Percentiles rank a stretch among this genome's conserved stretches.
phyloP scores from a whole-genome alignment of 257 asterid species.

The Cordia subcordata region DNA sequence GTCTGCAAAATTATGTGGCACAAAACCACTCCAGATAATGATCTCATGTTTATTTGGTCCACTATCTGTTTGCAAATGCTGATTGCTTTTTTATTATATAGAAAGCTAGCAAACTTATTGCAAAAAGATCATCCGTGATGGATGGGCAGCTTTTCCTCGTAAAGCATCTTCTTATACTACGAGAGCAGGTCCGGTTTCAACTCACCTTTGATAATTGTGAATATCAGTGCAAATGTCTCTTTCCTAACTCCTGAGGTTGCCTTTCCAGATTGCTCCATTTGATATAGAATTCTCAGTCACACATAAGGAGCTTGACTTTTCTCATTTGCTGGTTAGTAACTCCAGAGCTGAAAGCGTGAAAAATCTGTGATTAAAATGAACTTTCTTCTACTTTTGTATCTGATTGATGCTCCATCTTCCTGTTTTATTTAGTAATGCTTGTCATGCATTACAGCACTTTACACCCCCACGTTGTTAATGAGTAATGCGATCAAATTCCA shows the following conservation, averaged over 20 bases:
- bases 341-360: constrained; percentile 11
- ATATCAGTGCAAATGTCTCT: background rate
- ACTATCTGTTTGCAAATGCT: constrained; percentile 9
- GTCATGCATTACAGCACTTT: background rate
- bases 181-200: constrained; percentile 74
- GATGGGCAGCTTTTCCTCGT: constrained; percentile 92
- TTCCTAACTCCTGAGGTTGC: constrained; percentile 23
- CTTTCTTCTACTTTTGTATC: constrained; percentile 2
- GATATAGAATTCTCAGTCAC: constrained; percentile 97
- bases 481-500: no score
- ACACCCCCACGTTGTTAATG: background rate
- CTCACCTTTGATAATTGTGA: constrained; percentile 10
- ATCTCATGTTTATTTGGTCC: constrained; percentile 2
- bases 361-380: background rate
- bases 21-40: background rate
- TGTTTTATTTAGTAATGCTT: background rate
- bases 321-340: constrained; percentile 84
- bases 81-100: constrained; percentile 27
- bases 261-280: constrained; percentile 93
- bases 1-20: background rate
- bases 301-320: constrained; percentile 98
- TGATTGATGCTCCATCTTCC: background rate
- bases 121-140: constrained; percentile 71
- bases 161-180: constrained; percentile 89
- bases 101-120: constrained; percentile 91